Percentiles rank a stretch among this genome's conserved stretches.
Conservation (phyloP, 345 rosid genomes). For the Orychophragmus violaceus region DNA sequence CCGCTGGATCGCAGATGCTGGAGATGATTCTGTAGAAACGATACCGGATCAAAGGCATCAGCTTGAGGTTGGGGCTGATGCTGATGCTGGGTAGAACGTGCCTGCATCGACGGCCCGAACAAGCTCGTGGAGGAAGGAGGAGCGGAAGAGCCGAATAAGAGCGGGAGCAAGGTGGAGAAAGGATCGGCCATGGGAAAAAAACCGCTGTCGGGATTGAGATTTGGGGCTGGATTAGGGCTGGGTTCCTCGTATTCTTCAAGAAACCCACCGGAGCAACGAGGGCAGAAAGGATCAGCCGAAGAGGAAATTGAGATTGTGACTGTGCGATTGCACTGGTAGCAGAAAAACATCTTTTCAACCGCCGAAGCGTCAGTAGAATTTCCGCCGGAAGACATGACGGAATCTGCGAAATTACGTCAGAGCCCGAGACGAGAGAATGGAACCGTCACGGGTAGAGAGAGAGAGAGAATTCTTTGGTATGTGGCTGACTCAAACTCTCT, state of each 20-base stretch:
- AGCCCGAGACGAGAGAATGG: constrained; percentile 6
- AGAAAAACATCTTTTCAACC: constrained; percentile 43
- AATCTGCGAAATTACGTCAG: constrained; percentile 7
- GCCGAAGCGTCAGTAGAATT: constrained; percentile 23
- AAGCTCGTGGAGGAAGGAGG: constrained; percentile 21
- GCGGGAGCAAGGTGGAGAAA: constrained; percentile 33
- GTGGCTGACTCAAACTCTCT: constrained; percentile 4
- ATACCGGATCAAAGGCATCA: constrained; percentile 44
- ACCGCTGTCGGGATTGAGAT: constrained; percentile 10
- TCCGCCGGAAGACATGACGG: constrained; percentile 39
- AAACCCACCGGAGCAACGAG: constrained; percentile 51
- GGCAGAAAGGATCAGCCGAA: constrained; percentile 54
- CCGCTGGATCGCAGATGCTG: constrained; percentile 52
- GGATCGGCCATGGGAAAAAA: constrained; percentile 25
- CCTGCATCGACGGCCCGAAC: constrained; percentile 20
- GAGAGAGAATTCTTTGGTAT: not conserved
- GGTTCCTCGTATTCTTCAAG: constrained; percentile 60
- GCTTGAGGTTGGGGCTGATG: not conserved
- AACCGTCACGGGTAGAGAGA: not conserved
- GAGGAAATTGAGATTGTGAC: constrained; percentile 42
- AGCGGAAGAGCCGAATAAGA: constrained; percentile 24
- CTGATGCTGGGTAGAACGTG: not conserved
- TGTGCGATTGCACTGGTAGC: constrained; percentile 54
- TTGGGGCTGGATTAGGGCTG: constrained; percentile 33
- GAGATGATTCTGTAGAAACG: constrained; percentile 50